Conservation (phyloP, 1,284 basidiomycete genomes). For the Cryptococcus depauperatus region DNA sequence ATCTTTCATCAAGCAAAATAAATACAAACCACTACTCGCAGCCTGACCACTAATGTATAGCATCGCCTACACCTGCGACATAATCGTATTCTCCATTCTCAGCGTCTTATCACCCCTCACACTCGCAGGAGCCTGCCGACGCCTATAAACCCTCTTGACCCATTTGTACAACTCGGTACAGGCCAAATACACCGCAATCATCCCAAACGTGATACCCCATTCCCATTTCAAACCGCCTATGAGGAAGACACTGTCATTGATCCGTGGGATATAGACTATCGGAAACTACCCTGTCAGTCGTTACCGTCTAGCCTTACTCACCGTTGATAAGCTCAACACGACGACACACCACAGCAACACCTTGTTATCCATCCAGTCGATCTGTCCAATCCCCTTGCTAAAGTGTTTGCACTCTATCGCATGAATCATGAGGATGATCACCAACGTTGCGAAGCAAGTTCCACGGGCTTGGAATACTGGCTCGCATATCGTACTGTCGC, state of each 20-base stretch:
- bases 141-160: conserved; percentile 25
- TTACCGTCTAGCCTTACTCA: conserved; percentile 10
- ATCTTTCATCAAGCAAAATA: not conserved
- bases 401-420: conserved; percentile 45
- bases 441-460: conserved; percentile 52
- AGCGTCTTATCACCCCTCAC: conserved; percentile 34
- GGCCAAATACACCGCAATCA: conserved; percentile 40
- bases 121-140: conserved; percentile 9
- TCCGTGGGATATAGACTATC: conserved; percentile 43
- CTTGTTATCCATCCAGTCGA: conserved; percentile 52
- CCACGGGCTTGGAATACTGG: conserved; percentile 53
- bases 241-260: conserved; percentile 44
- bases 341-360: conserved; percentile 50
- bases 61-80: no score
- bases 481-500: conserved; percentile 20
- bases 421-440: conserved; percentile 49
- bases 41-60: not conserved
- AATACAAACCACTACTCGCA: not conserved
- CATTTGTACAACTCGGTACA: conserved; percentile 36
- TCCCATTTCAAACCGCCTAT: conserved; percentile 40
- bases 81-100: conserved; percentile 34
- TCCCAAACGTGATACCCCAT: conserved; percentile 45
- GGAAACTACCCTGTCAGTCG: conserved; percentile 26
- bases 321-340: conserved; percentile 32
- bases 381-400: conserved; percentile 45